Base-by-base conservation (phyloP, 2,329 filamentous ascomycete species). In the Fusarium marasasianum region DNA sequence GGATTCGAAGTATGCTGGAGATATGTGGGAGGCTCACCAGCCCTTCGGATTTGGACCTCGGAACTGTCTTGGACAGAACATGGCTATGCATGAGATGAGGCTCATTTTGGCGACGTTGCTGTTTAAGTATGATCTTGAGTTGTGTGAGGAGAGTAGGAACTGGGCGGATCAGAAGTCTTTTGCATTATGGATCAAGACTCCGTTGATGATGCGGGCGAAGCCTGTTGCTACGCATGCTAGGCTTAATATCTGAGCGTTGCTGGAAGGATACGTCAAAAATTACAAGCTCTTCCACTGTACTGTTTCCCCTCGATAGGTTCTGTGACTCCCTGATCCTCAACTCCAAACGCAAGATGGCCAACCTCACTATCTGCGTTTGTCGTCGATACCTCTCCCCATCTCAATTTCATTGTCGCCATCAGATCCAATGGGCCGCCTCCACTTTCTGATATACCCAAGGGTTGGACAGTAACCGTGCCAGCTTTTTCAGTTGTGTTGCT, bases 21-120 rank as follows among this genome's bases (percentile, higher is more conserved):
- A 71, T 26, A 45, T 47, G 11, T 35, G 65, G 6, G 66, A 66
- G 6, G 44, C 68, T 10, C 68, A 71, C 4, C 68, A 71, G 6
- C 68, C 68, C 0, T 71, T 71, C 6, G 35, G 54, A 0, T 54
- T 53, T n/a, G 68, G 68, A 1, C 66, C 68, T 0, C 50, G 68
- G 0, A 71, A 71, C 2, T 71, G 68, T 11, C 22, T 71, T n/a
- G 68, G 68, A 0, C 68, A 71, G 24, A 71, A 66, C 0, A 71
- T 71, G 66, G 68, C 68, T 1, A 44, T 71, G 68, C 68, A 71
- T 29, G 68, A 71, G n/a, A 66, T 66, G 50, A 71, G 68, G 12
- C 61, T 71, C 2, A 53, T 71, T 1, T 4, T 71, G 10, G 61
- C 61, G 0, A 66, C 40, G 8, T 22, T 71, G 3, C 8, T 71